phyloP scores from a whole-genome alignment of 768 basidiomycete species.

The Lanmaoa pseudosensibilis region DNA sequence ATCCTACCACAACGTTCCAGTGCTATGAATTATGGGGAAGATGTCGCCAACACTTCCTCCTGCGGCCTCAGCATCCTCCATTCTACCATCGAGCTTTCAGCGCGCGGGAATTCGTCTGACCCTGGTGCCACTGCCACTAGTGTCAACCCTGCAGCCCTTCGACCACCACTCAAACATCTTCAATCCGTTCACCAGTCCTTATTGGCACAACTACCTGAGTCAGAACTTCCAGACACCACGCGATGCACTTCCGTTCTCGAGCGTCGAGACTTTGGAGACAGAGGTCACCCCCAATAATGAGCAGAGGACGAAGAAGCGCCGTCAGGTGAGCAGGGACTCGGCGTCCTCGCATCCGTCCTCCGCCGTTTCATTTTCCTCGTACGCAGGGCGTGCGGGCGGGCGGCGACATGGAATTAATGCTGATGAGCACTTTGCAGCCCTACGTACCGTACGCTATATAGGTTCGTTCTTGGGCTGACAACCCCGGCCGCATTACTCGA shows the following conservation, averaged over 20 bases:
- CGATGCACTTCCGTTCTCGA: constrained; percentile 56
- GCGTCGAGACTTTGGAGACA: constrained; percentile 46
- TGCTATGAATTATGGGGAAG: constrained; percentile 77
- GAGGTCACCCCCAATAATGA: constrained; percentile 32
- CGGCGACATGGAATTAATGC: too few species aligned
- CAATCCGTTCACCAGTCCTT: constrained; percentile 65
- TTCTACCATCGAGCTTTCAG: constrained; percentile 79
- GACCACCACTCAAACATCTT: constrained; percentile 35
- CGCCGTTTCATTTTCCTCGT: constrained; percentile 63
- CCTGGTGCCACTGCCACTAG: constrained; percentile 67
- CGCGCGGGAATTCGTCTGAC: constrained; percentile 58
- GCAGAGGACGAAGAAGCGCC: constrained; percentile 58
- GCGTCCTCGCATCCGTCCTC: constrained; percentile 56
- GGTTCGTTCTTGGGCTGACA: too few species aligned
- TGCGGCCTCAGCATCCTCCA: constrained; percentile 63
- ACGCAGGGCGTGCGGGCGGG: constrained; percentile 32
- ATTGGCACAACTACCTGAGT: constrained; percentile 68
- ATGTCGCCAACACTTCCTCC: constrained; percentile 48
- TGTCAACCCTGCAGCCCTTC: constrained; percentile 45
- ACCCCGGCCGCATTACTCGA: too few species aligned
- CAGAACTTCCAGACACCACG: constrained; percentile 47
- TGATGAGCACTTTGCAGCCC: too few species aligned
- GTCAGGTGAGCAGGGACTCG: constrained; percentile 66
- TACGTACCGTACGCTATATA: too few species aligned
- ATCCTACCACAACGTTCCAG: too few species aligned